Percentiles rank a stretch among this genome's conserved stretches.
Evolutionary conservation across 148 eudicot genomes (phyloP).

Genomic region (Vaccinium myrtillus): DNA sequence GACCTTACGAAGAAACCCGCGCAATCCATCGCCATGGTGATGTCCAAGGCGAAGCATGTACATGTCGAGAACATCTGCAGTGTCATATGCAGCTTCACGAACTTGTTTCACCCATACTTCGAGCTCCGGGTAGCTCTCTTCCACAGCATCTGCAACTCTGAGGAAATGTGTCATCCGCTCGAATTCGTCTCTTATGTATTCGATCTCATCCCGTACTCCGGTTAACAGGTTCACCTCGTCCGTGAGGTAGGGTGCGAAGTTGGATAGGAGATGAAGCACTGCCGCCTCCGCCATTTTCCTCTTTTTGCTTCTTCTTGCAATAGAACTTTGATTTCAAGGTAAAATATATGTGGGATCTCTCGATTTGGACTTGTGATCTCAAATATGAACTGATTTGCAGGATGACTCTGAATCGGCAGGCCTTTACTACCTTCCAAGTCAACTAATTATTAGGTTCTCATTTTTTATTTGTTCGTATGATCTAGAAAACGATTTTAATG

Average conservation of each 20-base stretch:
- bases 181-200: neutral
- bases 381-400: too few relatives aligned
- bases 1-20: neutral
- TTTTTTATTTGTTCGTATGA: too few relatives aligned
- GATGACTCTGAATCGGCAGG: too few relatives aligned
- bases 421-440: too few relatives aligned
- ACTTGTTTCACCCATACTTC: slow-evolving; percentile 20
- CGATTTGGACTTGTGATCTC: too few relatives aligned
- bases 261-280: neutral
- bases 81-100: slow-evolving; percentile 5
- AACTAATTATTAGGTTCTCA: too few relatives aligned
- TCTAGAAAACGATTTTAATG: too few relatives aligned
- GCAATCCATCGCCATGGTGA: neutral
- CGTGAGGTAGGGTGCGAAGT: neutral
- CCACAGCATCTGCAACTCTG: neutral
- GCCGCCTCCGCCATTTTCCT: too few relatives aligned
- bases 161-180: slow-evolving; percentile 6
- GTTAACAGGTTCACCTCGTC: neutral
- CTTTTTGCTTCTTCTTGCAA: too few relatives aligned
- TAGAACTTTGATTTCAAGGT: too few relatives aligned
- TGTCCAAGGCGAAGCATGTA: neutral
- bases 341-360: too few relatives aligned
- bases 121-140: neutral
- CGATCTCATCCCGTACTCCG: neutral
- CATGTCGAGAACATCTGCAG: neutral